phyloP scores from a whole-genome alignment of 768 basidiomycete genomes.

The Hysterangium stoloniferum region DNA sequence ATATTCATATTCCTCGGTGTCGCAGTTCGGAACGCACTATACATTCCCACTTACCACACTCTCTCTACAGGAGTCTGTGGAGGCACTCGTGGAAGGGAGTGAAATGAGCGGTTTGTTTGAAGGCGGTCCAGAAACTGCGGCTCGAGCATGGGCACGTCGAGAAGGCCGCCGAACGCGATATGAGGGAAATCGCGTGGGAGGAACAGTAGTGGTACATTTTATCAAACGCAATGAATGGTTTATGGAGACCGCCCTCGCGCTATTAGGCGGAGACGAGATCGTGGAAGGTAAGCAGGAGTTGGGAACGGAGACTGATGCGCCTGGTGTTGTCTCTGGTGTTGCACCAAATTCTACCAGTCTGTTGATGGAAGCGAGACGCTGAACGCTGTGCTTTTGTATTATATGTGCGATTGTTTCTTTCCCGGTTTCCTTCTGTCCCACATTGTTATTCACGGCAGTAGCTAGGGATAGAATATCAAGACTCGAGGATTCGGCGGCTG shows the following conservation, averaged over 20 bases:
- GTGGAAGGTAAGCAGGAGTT: background rate
- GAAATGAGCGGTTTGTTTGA: slow-evolving; percentile 67
- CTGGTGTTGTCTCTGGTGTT: too few relatives aligned
- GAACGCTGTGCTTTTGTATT: too few relatives aligned
- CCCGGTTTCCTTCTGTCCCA: too few relatives aligned
- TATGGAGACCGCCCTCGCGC: slow-evolving; percentile 82
- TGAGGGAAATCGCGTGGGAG: slow-evolving; percentile 67
- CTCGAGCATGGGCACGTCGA: slow-evolving; percentile 62
- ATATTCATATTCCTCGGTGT: slow-evolving; percentile 79
- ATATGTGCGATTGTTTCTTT: too few relatives aligned
- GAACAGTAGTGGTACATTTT: slow-evolving; percentile 93
- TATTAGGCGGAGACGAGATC: slow-evolving; percentile 73
- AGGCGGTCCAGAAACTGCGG: slow-evolving; percentile 44
- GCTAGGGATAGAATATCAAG: too few relatives aligned
- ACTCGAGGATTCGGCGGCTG: too few relatives aligned
- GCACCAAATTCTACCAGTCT: too few relatives aligned
- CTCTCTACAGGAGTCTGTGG: slow-evolving; percentile 63
- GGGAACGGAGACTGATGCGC: too few relatives aligned
- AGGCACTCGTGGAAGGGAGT: slow-evolving; percentile 90
- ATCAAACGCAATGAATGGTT: slow-evolving; percentile 98
- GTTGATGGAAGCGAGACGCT: too few relatives aligned
- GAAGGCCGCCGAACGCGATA: slow-evolving; percentile 65
- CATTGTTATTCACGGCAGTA: too few relatives aligned
- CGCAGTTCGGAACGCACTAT: slow-evolving; percentile 76
- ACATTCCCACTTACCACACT: slow-evolving; percentile 59